Evolutionary conservation across 164 flowering plant species (phyloP), one percentile per base, ranked within the genome.

Genomic region (Buxus sempervirens): DNA sequence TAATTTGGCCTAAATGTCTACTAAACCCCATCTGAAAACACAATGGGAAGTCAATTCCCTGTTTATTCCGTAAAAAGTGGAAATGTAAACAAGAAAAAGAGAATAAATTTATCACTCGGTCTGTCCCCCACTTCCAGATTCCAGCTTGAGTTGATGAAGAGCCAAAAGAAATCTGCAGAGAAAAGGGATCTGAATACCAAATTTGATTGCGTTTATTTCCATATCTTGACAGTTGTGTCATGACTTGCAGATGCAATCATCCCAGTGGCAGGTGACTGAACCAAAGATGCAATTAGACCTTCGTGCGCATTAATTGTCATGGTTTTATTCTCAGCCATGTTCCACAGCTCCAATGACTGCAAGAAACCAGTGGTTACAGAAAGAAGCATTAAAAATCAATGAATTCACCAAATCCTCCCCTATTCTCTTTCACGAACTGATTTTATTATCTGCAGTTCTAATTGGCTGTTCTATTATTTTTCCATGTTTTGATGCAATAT

Each of bases 201-300:
- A 58, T 23, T 32, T 24, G 25, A 62, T 20, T 20, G 22, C 32
- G 24, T 21, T 79, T 75, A 91, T 74, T 95, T 95, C 98, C 99
- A 92, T 26, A 95, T 57, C 82, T 89, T 92, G 8, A 95, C 96
- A 6, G 91, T 84, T 60, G 85, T 82, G 81, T 92, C 97, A 67
- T 95, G 95, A 75, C 99, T 90, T 12, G 96, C 96, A 60, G 98
- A 92, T 32, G 98, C 98, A 67, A 95, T 92, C 96, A 89, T 86
- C 60, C 97, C 93, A 0, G 88, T 84, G 24, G 74, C 74, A 9
- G 89, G 85, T 49, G 98, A 89, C 71, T 86, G 91, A 9, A 96
- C 92, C 72, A 95, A 76, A 25, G 96, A 86, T 16, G 96, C 81
- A 63, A 95, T 84, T 54, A 89, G 85, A 36, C 85, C 79, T 45